phyloP scores from a whole-genome alignment of 2,329 filamentous ascomycete species.

The Pseudogymnoascus verrucosus region DNA sequence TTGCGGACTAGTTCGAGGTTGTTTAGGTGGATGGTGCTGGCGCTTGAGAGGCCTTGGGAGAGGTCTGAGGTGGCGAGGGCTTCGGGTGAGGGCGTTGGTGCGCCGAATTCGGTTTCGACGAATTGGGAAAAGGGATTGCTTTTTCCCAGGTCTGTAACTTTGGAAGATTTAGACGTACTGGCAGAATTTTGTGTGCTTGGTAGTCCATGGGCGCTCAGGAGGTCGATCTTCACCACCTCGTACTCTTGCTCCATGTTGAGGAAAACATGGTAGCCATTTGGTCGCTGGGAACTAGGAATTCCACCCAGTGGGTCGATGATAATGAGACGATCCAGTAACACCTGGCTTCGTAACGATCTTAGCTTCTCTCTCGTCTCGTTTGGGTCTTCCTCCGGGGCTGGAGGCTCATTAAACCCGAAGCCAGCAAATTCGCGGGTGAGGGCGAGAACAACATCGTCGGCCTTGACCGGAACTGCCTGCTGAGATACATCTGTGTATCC shows the following conservation, averaged over 20 bases:
- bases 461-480: slow-evolving; percentile 39
- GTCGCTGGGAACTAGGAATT: slow-evolving; percentile 58
- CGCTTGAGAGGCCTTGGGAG: slow-evolving; percentile 13
- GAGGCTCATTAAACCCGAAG: slow-evolving; percentile 39
- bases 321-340: slow-evolving; percentile 75
- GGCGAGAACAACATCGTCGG: slow-evolving; percentile 64
- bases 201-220: slow-evolving; percentile 31
- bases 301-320: slow-evolving; percentile 81
- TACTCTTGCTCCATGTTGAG: slow-evolving; percentile 93
- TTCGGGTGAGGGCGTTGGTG: neutral
- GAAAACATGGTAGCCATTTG: slow-evolving; percentile 68
- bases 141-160: neutral
- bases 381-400: slow-evolving; percentile 34
- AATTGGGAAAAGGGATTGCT: slow-evolving; percentile 8
- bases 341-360: slow-evolving; percentile 38
- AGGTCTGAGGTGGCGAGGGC: slow-evolving; percentile 3
- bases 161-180: slow-evolving; percentile 8
- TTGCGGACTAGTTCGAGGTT: slow-evolving; percentile 69
- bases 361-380: slow-evolving; percentile 32
- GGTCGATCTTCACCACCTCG: slow-evolving; percentile 54
- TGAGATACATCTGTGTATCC: slow-evolving; percentile 48
- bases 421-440: slow-evolving; percentile 70
- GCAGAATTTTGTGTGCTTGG: slow-evolving; percentile 26
- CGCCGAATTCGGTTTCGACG: neutral
- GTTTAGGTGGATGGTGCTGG: slow-evolving; percentile 45